A percentile compares a stretch with the other conserved stretches of the same genome.
Conservation (phyloP, 1,284 basidiomycete species). For the Heterobasidion parviporum region DNA sequence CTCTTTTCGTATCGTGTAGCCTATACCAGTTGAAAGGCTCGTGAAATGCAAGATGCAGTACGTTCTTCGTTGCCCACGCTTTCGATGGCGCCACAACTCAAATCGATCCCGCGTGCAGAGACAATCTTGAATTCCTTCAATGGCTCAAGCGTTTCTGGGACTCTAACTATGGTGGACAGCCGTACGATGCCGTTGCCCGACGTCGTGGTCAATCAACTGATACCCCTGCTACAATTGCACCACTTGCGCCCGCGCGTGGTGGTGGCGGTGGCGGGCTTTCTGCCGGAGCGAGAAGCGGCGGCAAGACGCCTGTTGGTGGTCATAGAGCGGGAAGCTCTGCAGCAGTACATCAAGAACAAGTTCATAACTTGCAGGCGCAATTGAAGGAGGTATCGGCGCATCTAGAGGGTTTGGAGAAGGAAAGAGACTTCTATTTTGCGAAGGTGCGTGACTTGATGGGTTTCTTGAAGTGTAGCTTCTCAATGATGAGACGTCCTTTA, state of each 20-base stretch:
- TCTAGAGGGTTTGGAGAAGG: slow-evolving; percentile 87
- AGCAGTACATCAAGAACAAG: slow-evolving; percentile 43
- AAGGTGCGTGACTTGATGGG: slow-evolving; percentile 54
- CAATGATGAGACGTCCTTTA: background rate
- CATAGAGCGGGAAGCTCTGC: slow-evolving; percentile 51
- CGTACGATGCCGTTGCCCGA: slow-evolving; percentile 83
- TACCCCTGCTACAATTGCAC: slow-evolving; percentile 71
- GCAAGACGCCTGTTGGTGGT: slow-evolving; percentile 62
- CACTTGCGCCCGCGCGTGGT: slow-evolving; percentile 32
- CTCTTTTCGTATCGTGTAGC: slow-evolving; percentile 39
- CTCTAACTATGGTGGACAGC: slow-evolving; percentile 79
- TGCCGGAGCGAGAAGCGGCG: slow-evolving; percentile 38
- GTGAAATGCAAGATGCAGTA: slow-evolving; percentile 99
- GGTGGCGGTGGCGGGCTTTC: slow-evolving; percentile 28
- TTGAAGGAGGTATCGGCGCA: slow-evolving; percentile 78
- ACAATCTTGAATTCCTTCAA: slow-evolving; percentile 98
- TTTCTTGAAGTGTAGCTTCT: background rate
- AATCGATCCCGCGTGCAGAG: slow-evolving; percentile 37
- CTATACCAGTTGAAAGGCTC: slow-evolving; percentile 88
- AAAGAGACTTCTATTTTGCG: slow-evolving; percentile 97
- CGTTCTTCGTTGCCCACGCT: slow-evolving; percentile 22
- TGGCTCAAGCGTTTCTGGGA: slow-evolving; percentile 99
- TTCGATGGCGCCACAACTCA: background rate
- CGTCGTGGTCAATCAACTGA: slow-evolving; percentile 71
- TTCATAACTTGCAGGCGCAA: slow-evolving; percentile 66